Base-by-base conservation (phyloP, 1,284 basidiomycete genomes). In the Violaceomyces palustris region DNA sequence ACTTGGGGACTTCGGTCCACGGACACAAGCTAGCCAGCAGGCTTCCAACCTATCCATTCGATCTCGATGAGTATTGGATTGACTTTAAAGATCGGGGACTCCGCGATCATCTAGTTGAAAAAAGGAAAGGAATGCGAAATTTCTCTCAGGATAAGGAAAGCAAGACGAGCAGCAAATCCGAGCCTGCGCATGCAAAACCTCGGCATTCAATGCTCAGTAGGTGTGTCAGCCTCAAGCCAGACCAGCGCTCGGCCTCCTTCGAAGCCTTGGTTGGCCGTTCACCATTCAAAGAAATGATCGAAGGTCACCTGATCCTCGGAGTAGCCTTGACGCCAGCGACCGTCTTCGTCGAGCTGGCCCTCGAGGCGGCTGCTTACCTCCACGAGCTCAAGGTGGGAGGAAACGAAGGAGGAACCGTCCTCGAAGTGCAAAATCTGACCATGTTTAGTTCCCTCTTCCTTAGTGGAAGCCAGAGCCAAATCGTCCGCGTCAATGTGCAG, bases 331-430 rank as follows among this genome's bases (percentile, higher is more conserved):
- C 51, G 2, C 51, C 55, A 1, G 59, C 59, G 3, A 58, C 54
- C 9, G 42, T 62, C 25, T 54, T 62, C 43, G 45, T 49, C 26
- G 59, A 62, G 43, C 46, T 62, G 0, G 59, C 59, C 4, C 48
- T 59, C 23, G 55, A 58, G 23, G 55, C 45, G 2, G 59, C 39
- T 7, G 45, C 46, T 43, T 58, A 52, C 39, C 21, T 29, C 41
- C 1, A 38, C 27, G 35, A 33, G 25, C 12, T 24, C 28, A 27
- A 44, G 36, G 18, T 24, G 35, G 0, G 2, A 23, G 4, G 15
- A n/a, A 14, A 33, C 45, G 28, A 27, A 23, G 12, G 46, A 50
- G 28, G 46, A 44, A 7, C 53, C 22, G 44, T 47, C 27, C 39
- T 61, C n/a, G 50, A 58, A 25, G 59, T 61, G 30, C 11, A 47